Percentiles rank a stretch among this genome's conserved stretches.
Evolutionary conservation across 106 monocot species (phyloP).

Genomic region (Allium sativum): DNA sequence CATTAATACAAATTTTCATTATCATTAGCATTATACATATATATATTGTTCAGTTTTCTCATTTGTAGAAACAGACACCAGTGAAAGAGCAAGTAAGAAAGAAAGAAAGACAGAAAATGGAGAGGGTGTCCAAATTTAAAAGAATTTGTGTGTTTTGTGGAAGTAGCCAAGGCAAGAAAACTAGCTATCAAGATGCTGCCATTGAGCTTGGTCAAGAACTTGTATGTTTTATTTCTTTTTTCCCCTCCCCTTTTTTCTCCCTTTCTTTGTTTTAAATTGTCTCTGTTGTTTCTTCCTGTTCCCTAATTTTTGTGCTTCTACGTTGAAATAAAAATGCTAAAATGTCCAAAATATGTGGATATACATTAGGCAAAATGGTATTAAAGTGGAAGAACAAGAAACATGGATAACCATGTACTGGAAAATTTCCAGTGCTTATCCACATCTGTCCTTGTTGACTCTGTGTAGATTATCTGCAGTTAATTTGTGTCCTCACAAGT

Average conservation of each 20-base stretch:
- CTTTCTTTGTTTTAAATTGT: not conserved
- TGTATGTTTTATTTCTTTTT: slow-evolving; percentile 19
- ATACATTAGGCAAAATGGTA: too few species aligned
- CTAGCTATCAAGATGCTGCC: slow-evolving; percentile 76
- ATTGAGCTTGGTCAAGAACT: slow-evolving; percentile 62
- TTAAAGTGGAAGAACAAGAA: not conserved
- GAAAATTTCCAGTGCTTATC: not conserved
- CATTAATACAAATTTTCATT: not conserved
- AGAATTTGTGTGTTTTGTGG: slow-evolving; percentile 88
- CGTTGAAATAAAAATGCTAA: not conserved
- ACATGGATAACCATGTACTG: not conserved
- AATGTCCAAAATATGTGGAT: not conserved
- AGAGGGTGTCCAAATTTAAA: slow-evolving; percentile 50
- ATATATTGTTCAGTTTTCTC: slow-evolving; percentile 12
- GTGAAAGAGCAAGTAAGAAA: slow-evolving; percentile 1
- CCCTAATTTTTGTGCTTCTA: not conserved
- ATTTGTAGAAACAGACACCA: slow-evolving; percentile 4
- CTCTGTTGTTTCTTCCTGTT: not conserved
- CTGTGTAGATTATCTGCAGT: too few species aligned
- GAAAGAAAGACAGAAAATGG: slow-evolving; percentile 3
- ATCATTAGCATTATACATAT: not conserved
- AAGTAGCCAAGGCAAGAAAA: slow-evolving; percentile 79
- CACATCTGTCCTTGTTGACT: too few species aligned
- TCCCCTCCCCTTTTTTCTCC: not conserved
- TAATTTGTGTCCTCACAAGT: too few species aligned